phyloP scores from a whole-genome alignment of 1,284 basidiomycete genomes.

The Pyrrhoderma noxium region DNA sequence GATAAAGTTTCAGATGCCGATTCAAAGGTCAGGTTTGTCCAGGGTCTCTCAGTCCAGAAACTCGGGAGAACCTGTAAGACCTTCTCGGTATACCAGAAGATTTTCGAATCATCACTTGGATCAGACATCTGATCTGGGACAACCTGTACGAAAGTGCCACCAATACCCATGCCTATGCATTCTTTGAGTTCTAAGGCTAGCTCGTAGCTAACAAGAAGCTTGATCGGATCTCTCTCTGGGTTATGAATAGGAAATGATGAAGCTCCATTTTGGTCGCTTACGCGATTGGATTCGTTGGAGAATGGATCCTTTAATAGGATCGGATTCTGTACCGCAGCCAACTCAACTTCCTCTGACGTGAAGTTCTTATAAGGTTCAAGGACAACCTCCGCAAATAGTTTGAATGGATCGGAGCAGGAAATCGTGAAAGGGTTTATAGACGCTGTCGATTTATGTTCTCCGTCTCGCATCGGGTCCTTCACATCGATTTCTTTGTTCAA shows the following conservation, averaged over 20 bases:
- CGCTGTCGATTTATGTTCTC: no score
- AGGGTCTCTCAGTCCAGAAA: conserved; percentile 18
- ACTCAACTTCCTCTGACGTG: conserved; percentile 3
- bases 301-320: conserved; percentile 8
- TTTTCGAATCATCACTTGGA: conserved; percentile 17
- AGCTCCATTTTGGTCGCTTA: neutral
- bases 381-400: conserved; percentile 40
- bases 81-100: conserved; percentile 40
- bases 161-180: conserved; percentile 42
- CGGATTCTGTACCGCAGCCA: conserved; percentile 8
- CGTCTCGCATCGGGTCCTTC: no score
- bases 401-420: conserved; percentile 36
- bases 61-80: conserved; percentile 25
- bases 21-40: neutral
- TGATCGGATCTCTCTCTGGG: conserved; percentile 45
- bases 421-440: conserved; percentile 15
- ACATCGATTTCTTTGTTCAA: no score
- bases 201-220: conserved; percentile 43
- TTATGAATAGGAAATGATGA: conserved; percentile 32
- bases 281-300: neutral
- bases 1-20: neutral
- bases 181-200: conserved; percentile 36
- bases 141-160: conserved; percentile 57
- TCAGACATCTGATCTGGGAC: conserved; percentile 30
- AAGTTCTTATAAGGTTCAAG: conserved; percentile 36